Conservation (phyloP, 2,329 filamentous ascomycete genomes). For the Sporothrix protearum region DNA sequence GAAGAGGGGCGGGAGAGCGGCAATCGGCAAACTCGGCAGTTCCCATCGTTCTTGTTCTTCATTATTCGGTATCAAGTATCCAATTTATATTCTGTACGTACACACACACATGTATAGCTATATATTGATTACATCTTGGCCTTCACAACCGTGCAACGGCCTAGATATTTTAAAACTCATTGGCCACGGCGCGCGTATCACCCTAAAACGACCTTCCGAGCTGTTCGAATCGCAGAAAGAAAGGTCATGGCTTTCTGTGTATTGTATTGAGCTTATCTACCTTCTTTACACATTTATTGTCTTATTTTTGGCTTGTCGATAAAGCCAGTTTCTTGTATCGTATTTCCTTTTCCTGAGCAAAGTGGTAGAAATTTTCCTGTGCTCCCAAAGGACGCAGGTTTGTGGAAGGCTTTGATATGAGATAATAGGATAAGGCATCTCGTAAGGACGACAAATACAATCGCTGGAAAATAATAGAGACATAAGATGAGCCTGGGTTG, state of each 20-base stretch:
- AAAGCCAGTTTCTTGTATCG: background rate
- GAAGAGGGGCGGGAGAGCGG: background rate
- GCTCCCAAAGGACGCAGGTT: background rate
- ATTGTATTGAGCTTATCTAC: background rate
- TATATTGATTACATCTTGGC: background rate
- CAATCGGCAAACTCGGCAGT: background rate
- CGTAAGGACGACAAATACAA: background rate
- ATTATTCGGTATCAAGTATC: too few relatives aligned
- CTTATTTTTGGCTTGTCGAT: background rate
- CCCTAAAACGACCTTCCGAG: background rate
- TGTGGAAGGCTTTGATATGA: background rate
- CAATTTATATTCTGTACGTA: too few relatives aligned
- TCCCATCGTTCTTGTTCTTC: background rate
- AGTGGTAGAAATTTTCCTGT: background rate
- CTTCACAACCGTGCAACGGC: background rate
- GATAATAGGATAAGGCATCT: slow-evolving; percentile 2
- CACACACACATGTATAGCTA: too few relatives aligned
- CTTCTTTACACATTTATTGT: background rate
- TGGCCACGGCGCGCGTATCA: background rate
- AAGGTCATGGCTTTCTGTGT: background rate
- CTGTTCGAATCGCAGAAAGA: background rate
- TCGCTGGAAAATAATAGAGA: background rate
- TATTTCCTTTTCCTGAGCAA: background rate
- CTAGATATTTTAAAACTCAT: background rate
- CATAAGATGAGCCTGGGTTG: background rate